These are phyloP conservation scores for Trametes sp. DNA, from an alignment of 1,284 basidiomycete genomes.

Conservation along the genomic window DNA sequence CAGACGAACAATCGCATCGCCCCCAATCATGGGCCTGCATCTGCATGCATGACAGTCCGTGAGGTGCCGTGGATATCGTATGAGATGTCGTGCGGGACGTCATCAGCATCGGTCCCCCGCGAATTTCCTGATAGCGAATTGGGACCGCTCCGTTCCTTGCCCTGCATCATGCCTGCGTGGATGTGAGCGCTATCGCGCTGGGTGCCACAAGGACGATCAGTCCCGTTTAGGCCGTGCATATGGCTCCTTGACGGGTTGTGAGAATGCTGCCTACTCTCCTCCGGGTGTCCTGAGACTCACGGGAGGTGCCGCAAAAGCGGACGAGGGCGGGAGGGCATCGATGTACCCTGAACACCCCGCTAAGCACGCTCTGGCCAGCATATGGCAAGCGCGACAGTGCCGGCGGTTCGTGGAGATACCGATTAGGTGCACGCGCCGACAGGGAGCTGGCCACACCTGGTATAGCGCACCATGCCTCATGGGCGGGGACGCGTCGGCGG, in stretches of 20 bases:
- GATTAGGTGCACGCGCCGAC: neutral
- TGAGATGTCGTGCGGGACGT: slow-evolving; percentile 5
- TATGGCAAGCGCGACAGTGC: slow-evolving; percentile 9
- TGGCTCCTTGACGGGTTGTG: slow-evolving; percentile 13
- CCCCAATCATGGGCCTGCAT: slow-evolving; percentile 20
- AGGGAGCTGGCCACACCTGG: slow-evolving; percentile 7
- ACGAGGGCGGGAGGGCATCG: neutral
- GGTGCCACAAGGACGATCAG: slow-evolving; percentile 30
- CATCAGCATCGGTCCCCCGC: neutral
- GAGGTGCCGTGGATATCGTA: slow-evolving; percentile 6
- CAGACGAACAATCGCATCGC: slow-evolving; percentile 19
- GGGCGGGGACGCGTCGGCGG: neutral
- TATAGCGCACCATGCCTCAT: neutral
- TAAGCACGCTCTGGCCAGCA: slow-evolving; percentile 12
- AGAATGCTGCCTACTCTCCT: neutral
- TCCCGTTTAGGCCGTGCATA: slow-evolving; percentile 6
- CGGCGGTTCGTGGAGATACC: slow-evolving; percentile 27
- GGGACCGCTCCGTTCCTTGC: neutral
- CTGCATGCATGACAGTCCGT: slow-evolving; percentile 20
- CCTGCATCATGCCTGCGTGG: neutral
- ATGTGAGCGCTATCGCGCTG: slow-evolving; percentile 1
- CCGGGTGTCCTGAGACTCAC: neutral
- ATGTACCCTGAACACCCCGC: no score
- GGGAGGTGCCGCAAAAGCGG: neutral
- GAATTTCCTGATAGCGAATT: slow-evolving; percentile 2